phyloP scores from a whole-genome alignment of 208 protist genomes.

The Vickermania ingenoplastis region DNA sequence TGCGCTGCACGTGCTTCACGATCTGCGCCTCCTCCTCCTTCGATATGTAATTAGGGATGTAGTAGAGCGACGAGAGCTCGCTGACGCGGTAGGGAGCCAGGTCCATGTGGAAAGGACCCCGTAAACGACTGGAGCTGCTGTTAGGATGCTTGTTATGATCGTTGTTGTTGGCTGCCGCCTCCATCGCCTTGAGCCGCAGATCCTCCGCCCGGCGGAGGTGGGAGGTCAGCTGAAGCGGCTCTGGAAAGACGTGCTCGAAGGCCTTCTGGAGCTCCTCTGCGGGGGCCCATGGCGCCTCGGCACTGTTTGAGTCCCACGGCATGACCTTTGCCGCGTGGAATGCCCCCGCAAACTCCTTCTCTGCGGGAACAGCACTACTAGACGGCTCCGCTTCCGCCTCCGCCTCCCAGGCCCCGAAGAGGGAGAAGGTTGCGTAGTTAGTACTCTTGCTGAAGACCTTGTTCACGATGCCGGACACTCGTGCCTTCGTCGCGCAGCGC shows the following conservation, averaged over 20 bases:
- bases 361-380: background rate
- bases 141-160: no score
- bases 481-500: constrained; percentile 21
- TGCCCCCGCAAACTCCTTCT: constrained; percentile 19
- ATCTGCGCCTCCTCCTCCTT: constrained; percentile 68
- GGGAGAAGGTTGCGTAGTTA: constrained; percentile 66
- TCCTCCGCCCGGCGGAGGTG: constrained; percentile 29
- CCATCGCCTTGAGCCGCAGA: background rate
- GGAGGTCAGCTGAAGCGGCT: constrained; percentile 37
- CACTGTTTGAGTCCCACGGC: constrained; percentile 30
- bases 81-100: constrained; percentile 59
- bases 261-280: constrained; percentile 42
- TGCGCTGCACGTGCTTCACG: constrained; percentile 37
- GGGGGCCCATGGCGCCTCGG: constrained; percentile 36
- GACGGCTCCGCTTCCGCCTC: background rate
- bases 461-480: constrained; percentile 64
- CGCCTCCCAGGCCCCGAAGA: constrained; percentile 49
- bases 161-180: background rate
- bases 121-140: background rate
- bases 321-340: constrained; percentile 84
- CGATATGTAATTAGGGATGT: constrained; percentile 85
- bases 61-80: constrained; percentile 63
- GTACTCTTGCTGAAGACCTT: constrained; percentile 37
- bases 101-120: constrained; percentile 31
- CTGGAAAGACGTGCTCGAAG: constrained; percentile 66